Evolutionary conservation across 371 early-diverging fungal genomes (phyloP), one percentile per base, ranked within the genome.

Genomic region (Thermomucor indicae-seudaticae): DNA sequence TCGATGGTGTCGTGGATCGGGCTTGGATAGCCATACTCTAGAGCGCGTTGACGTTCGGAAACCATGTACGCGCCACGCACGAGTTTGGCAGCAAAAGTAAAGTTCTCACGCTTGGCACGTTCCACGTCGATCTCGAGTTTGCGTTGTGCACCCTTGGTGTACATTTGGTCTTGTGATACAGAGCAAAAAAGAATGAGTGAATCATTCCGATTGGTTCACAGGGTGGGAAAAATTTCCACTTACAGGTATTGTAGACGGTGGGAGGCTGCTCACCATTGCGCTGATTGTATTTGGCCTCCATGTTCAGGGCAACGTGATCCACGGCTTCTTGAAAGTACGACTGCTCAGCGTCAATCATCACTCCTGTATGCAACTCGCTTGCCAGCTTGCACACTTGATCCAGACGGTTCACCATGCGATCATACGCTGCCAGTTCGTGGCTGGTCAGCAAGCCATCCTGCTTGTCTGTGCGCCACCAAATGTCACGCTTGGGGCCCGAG

Each of bases 21-120:
- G 43, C 88, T 86, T 14, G 80, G 62, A 58, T 85, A 76, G 10
- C 83, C 85, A 31, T 85, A 60, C 43, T 77, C 72, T 4, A 58
- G 50, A 1, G 96, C 94, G 11, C 90, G 79, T 72, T 80, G 83
- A 27, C 89, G 81, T 66, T 96, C 97, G 49, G 78, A 69, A 41
- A 83, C 83, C 91, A 96, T 92, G 79, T 96, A 89, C 8, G 90
- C 90, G 37, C 94, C 96, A 20, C 97, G 89, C 17, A 97, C 97
- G 24, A 97, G 66, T 70, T 97, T 97, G 47, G 82, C 85, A 2
- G 85, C 97, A 67, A 95, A 85, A 17, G 75, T 59, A 63, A 83
- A 89, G 31, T 86, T 83, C 49, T 78, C 70, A 29, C 84, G 77
- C 53, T 79, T 60, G 11, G 89, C 78, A 16, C 80, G 67, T 49